These are phyloP conservation scores for Neurospora sp. DNA, from an alignment of 495 filamentous ascomycete genomes.

Conservation along the genomic window DNA sequence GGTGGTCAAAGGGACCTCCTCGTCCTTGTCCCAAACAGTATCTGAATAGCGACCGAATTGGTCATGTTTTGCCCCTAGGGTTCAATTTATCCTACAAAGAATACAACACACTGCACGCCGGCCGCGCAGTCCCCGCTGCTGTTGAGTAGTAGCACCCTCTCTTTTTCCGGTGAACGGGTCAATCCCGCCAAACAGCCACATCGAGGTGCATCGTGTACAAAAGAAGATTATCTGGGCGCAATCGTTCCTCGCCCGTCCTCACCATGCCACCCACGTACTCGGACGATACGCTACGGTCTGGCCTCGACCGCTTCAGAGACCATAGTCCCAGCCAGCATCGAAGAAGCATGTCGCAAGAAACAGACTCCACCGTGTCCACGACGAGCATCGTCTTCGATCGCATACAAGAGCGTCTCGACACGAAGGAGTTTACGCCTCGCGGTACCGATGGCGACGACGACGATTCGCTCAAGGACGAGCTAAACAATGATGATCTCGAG, in stretches of 20 bases:
- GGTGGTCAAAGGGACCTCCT: background rate
- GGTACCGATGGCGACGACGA: slow-evolving; percentile 37
- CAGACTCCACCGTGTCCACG: slow-evolving; percentile 60
- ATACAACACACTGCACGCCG: background rate
- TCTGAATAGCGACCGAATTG: slow-evolving; percentile 9
- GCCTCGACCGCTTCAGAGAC: background rate
- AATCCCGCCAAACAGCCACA: background rate
- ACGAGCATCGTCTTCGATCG: slow-evolving; percentile 71
- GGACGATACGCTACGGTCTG: background rate
- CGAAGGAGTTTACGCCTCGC: slow-evolving; percentile 23
- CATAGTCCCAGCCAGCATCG: slow-evolving; percentile 2
- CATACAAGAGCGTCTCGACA: slow-evolving; percentile 41
- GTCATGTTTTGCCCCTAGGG: slow-evolving; percentile 3
- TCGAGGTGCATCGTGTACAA: background rate
- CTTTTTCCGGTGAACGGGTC: background rate
- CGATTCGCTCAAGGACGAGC: slow-evolving; percentile 33
- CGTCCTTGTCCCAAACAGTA: slow-evolving; percentile 6
- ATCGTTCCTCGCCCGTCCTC: background rate
- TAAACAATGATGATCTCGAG: slow-evolving; percentile 32
- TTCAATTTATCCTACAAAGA: slow-evolving; percentile 8
- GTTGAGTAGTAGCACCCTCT: background rate
- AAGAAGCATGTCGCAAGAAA: slow-evolving; percentile 41
- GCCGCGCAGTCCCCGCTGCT: background rate
- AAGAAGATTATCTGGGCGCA: background rate
- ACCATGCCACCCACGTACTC: background rate